Evolutionary conservation across 257 asterid genomes (phyloP), one percentile per base, ranked within the genome.

Genomic region (Solanum sejunctum): DNA sequence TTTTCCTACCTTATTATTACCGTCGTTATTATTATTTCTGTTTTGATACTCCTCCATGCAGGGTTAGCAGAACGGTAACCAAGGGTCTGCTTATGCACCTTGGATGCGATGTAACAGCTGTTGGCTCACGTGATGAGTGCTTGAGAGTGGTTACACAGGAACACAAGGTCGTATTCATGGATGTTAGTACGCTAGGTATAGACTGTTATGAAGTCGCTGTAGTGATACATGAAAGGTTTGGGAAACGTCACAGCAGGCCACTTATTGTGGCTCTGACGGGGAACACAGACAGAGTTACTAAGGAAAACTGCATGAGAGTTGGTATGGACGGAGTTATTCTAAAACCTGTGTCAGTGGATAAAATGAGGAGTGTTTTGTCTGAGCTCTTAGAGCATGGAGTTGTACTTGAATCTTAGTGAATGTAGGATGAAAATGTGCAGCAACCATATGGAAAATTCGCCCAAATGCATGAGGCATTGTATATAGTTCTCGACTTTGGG

Each of bases 1-100:
- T 8, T 32, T 32, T 15, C 75, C 21, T 28, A 17, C 2, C 41
- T 57, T 57, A 18, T 18, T 57, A 57, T 57, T 18, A 54, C 26
- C 2, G 6, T 63, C 6, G 3, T 66, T 28, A 15, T 75, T 8
- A 8, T 51, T 52, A 3, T 26, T 78, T 77, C 23, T 52, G 82
- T 77, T 26, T 54, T 75, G 1, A 21, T 52, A 26, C 64, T 52
- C 64, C 39, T 52, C 28, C 47, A 26, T 78, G 28, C 92, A 97
- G 99, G 87, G 94, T 95, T 75, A 95, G 98, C 57, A 95, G 97
- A 80, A 92, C 85, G 94, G 98, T 88, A 80, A 95, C 99, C 70
- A 93, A 90, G 92, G 98, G 98, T 80, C 96, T 97, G 73, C 97
- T 97, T 1, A 83, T 90, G 36, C 98, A 94, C 93, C 91, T 97